Conservation (phyloP, 768 basidiomycete genomes). For the Lanmaoa rubissima region DNA sequence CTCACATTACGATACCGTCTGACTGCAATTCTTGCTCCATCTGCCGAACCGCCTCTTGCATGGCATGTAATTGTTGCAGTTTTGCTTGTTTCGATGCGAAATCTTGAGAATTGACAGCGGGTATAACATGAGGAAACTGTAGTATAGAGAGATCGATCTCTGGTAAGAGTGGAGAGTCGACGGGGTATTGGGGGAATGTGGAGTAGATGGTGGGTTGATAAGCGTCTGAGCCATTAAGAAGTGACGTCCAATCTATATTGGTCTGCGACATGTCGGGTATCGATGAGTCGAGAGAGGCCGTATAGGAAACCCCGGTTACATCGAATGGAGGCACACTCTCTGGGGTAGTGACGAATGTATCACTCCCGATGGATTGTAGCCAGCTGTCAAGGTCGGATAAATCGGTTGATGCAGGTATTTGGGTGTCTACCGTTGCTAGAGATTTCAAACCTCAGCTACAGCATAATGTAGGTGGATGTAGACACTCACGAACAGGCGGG, state of each 20-base stretch:
- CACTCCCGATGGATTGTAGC: constrained; percentile 1
- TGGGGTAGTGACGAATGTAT: not conserved
- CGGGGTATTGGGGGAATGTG: constrained; percentile 1
- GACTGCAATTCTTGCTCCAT: constrained; percentile 34
- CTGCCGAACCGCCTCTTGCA: constrained; percentile 35
- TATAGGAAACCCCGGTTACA: not conserved
- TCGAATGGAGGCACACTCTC: not conserved
- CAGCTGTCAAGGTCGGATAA: constrained; percentile 9
- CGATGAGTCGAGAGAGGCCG: not conserved
- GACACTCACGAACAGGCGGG: constrained; percentile 4
- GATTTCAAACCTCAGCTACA: not conserved
- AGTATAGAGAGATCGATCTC: constrained; percentile 28
- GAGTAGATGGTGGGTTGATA: not conserved
- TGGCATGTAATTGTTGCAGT: constrained; percentile 20
- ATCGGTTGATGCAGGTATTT: not conserved
- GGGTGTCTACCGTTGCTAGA: not conserved
- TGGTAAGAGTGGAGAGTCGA: constrained; percentile 7
- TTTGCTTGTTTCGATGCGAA: constrained; percentile 14
- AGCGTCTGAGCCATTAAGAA: constrained; percentile 2
- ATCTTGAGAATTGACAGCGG: not conserved
- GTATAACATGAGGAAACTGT: constrained; percentile 16
- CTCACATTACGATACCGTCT: constrained; percentile 19
- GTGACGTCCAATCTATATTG: constrained; percentile 14
- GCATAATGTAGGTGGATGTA: not conserved
- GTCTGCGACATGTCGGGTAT: constrained; percentile 2